Evolutionary conservation across 495 filamentous ascomycete genomes (phyloP).

Genomic region (Talaromyces thailandensis): DNA sequence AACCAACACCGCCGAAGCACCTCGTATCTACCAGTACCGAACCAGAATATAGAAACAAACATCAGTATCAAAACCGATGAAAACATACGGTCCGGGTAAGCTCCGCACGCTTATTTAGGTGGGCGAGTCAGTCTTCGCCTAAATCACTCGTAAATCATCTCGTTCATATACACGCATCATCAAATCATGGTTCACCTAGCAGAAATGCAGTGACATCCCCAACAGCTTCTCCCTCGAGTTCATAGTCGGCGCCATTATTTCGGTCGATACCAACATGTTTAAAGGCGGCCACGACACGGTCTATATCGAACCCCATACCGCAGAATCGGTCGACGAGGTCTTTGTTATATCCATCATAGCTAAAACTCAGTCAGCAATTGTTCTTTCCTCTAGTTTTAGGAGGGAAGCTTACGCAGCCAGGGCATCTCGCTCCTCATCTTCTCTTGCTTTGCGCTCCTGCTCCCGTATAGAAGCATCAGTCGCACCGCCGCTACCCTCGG

Average conservation of each 20-base stretch:
- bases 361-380: conserved; percentile 16
- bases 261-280: conserved; percentile 71
- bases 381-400: background rate
- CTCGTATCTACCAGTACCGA: background rate
- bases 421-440: conserved; percentile 31
- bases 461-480: conserved; percentile 40
- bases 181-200: conserved; percentile 58
- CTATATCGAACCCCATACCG: conserved; percentile 90
- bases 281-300: conserved; percentile 77
- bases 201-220: conserved; percentile 81
- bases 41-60: background rate
- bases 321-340: conserved; percentile 82
- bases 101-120: conserved; percentile 13
- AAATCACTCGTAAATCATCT: conserved; percentile 5
- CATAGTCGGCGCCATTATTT: conserved; percentile 68
- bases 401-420: conserved; percentile 30
- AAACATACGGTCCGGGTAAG: conserved; percentile 12
- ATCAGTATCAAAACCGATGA: background rate
- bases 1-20: background rate
- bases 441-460: conserved; percentile 36
- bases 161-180: conserved; percentile 1
- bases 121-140: background rate
- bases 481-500: conserved; percentile 40
- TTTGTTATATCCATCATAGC: conserved; percentile 85
- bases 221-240: conserved; percentile 77